Percentiles rank a stretch among this genome's conserved stretches.
These are phyloP conservation scores for Periconia sp. DNA, from an alignment of 2,329 filamentous ascomycete species.

Conservation along the genomic window DNA sequence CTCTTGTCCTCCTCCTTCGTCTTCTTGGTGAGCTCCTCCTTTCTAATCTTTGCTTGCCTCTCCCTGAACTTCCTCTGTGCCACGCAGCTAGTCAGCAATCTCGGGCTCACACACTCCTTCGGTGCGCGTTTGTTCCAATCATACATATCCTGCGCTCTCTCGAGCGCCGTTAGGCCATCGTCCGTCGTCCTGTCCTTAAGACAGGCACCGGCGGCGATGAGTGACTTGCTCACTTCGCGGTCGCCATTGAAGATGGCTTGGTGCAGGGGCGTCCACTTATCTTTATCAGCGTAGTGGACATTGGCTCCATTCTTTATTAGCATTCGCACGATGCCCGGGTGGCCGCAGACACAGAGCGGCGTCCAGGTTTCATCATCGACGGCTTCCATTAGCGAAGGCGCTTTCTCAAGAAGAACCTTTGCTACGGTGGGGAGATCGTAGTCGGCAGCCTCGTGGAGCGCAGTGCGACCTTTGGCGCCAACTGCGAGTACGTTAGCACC, in stretches of 20 bases:
- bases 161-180: slow-evolving; percentile 19
- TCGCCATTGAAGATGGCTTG: slow-evolving; percentile 12
- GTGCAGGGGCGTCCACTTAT: slow-evolving; percentile 22
- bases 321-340: background rate
- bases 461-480: slow-evolving; percentile 11
- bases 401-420: background rate
- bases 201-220: slow-evolving; percentile 13
- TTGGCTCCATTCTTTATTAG: slow-evolving; percentile 17
- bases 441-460: slow-evolving; percentile 15
- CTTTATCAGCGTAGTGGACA: slow-evolving; percentile 16
- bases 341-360: slow-evolving; percentile 13
- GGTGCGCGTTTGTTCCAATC: slow-evolving; percentile 1
- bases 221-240: background rate
- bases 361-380: slow-evolving; percentile 18
- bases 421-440: slow-evolving; percentile 6
- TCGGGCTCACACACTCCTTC: background rate
- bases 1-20: background rate
- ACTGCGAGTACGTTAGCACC: slow-evolving; percentile 4
- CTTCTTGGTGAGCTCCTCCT: background rate
- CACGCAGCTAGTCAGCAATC: slow-evolving; percentile 2
- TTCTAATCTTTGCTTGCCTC: background rate
- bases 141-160: slow-evolving; percentile 15
- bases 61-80: slow-evolving; percentile 1
- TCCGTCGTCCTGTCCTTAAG: slow-evolving; percentile 18
- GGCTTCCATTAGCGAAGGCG: slow-evolving; percentile 2